A percentile compares a stretch with the other conserved stretches of the same genome.
These are phyloP conservation scores for Verticillium dahliae DNA, from an alignment of 2,329 filamentous ascomycete genomes.

Conservation along the genomic window DNA sequence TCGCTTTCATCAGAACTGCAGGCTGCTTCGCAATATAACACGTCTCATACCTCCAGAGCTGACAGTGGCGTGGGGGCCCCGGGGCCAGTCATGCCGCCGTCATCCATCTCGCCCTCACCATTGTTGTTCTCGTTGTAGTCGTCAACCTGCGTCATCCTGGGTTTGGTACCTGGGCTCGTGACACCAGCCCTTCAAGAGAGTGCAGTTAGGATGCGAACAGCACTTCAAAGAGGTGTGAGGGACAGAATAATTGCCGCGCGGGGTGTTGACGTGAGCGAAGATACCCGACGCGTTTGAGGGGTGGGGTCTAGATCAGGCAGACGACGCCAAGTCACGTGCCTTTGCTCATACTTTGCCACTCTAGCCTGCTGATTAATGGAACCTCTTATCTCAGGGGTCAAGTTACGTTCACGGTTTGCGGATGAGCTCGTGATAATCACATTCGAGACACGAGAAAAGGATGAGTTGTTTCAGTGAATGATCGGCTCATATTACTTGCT, in stretches of 20 bases:
- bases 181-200: too few relatives aligned
- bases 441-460: not conserved
- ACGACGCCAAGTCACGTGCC: conserved; percentile 32
- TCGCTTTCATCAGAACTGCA: not conserved
- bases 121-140: conserved; percentile 62
- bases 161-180: not conserved
- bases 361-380: not conserved
- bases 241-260: conserved; percentile 1
- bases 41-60: conserved; percentile 69
- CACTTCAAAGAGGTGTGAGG: conserved; percentile 5
- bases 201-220: not conserved
- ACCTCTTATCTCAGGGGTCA: not conserved
- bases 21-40: not conserved
- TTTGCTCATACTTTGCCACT: not conserved
- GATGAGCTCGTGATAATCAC: too few relatives aligned
- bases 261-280: conserved; percentile 13
- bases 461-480: not conserved
- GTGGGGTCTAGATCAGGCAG: conserved; percentile 17
- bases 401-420: too few relatives aligned
- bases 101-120: conserved; percentile 41
- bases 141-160: conserved; percentile 41
- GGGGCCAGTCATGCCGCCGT: conserved; percentile 68
- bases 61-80: conserved; percentile 88
- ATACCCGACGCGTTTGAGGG: conserved; percentile 23
- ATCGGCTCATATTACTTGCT: not conserved